Evolutionary conservation across 805 yeast genomes (phyloP), one percentile per base, ranked within the genome.

Genomic region (Kuraishia floccosa): DNA sequence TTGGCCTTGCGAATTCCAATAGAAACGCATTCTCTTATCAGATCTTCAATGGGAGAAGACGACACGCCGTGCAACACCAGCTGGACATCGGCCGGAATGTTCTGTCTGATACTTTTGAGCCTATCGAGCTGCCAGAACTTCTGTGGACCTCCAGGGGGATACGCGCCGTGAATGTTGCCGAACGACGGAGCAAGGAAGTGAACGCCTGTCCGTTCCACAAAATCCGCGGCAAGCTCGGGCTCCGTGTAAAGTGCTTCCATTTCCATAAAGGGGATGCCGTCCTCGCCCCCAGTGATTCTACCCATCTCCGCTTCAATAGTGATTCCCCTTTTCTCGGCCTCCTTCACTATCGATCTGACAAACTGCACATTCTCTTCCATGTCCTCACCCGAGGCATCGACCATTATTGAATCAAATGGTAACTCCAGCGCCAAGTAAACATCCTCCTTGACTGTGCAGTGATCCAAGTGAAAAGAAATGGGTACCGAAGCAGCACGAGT

Each of bases 291-390:
- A 37, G 51, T 55, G 30, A 56, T 57, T 33, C 63, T 46, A 22
- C 60, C 61, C 27, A 58, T 51, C 37, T 55, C 61, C 5, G 61
- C 61, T 36, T 56, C 61, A 9, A 56, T 55, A 4, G 58, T 50
- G 29, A 45, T 52, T n/a, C 46, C 40, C 25, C 43, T 39, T 27
- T 21, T 23, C 30, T 47, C 43, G 29, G 59, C 57, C 22, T 41
- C 39, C 25, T 34, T 40, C 19, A 52, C 60, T 24, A 54, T 38
- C 30, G 49, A 46, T 32, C 43, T 40, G 8, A 56, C 54, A 25
- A 38, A 40, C 17, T 32, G 28, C 28, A 54, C 34, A 40, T 52
- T 54, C 32, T 53, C 59, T 28, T 52, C 51, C 29, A 50, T 52
- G 25, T 54, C 58, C 26, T 51, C 49, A 27, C 50, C 53, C 5